Conservation (phyloP, 2,329 filamentous ascomycete genomes). For the Fusarium sp. region DNA sequence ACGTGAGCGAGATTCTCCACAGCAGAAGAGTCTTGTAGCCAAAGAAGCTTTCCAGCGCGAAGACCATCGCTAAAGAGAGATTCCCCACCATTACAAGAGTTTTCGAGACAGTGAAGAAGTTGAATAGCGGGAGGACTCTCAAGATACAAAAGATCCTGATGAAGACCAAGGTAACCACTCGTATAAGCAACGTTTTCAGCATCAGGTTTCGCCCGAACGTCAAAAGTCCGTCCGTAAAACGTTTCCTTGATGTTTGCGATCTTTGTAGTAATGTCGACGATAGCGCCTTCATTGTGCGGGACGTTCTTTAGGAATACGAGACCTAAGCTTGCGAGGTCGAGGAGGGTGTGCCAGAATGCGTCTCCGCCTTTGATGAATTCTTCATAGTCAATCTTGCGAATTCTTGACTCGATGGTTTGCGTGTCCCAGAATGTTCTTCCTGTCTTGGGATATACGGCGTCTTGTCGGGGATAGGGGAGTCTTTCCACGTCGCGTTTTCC, state of each 20-base stretch:
- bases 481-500: conserved; percentile 35
- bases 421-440: conserved; percentile 58
- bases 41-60: conserved; percentile 63
- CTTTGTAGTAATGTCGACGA: conserved; percentile 75
- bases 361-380: conserved; percentile 75
- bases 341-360: conserved; percentile 70
- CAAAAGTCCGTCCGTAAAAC: conserved; percentile 92
- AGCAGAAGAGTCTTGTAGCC: conserved; percentile 32
- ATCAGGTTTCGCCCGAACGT: conserved; percentile 82
- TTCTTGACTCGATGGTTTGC: conserved; percentile 51
- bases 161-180: conserved; percentile 81
- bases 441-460: conserved; percentile 48
- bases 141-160: conserved; percentile 95
- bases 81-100: conserved; percentile 82
- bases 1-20: conserved; percentile 56
- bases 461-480: conserved; percentile 40
- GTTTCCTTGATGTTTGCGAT: conserved; percentile 87
- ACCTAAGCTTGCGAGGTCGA: conserved; percentile 74
- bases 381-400: conserved; percentile 73
- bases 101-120: conserved; percentile 88
- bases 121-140: conserved; percentile 83
- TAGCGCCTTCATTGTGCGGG: conserved; percentile 73
- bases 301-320: conserved; percentile 82
- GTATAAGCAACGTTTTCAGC: conserved; percentile 96
- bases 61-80: conserved; percentile 88